These are phyloP conservation scores for Aschersonia sp. DNA, from an alignment of 2,329 filamentous ascomycete species.

Conservation along the genomic window DNA sequence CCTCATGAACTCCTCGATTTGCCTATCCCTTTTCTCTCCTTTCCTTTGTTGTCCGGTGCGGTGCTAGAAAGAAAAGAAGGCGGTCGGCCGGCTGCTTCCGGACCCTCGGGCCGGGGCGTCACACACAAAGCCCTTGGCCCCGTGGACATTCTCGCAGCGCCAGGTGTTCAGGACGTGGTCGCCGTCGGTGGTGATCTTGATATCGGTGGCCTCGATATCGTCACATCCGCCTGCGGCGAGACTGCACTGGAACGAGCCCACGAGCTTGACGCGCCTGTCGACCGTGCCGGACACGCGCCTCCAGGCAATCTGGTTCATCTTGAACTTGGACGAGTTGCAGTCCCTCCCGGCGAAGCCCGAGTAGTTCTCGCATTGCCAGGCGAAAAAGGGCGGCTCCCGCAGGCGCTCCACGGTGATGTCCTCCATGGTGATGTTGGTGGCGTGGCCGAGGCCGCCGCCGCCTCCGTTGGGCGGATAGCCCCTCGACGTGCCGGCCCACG, in stretches of 20 bases:
- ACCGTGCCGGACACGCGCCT: constrained; percentile 13
- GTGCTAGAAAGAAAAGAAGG: background rate
- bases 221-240: constrained; percentile 15
- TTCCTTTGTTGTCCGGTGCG: no score
- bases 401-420: constrained; percentile 13
- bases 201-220: constrained; percentile 12
- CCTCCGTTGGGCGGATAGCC: constrained; percentile 43
- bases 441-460: constrained; percentile 35
- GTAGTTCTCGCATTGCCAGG: constrained; percentile 21
- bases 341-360: constrained; percentile 17
- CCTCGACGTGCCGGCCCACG: constrained; percentile 36
- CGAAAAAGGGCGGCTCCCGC: constrained; percentile 16
- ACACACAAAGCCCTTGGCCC: constrained; percentile 11
- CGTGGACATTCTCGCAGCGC: constrained; percentile 14
- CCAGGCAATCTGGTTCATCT: constrained; percentile 14
- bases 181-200: constrained; percentile 8
- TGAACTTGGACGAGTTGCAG: constrained; percentile 18
- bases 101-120: constrained; percentile 1
- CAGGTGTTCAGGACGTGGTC: constrained; percentile 9
- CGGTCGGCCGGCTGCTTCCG: background rate
- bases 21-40: no score
- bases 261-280: constrained; percentile 8
- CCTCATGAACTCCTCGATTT: background rate
- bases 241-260: constrained; percentile 17
- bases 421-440: constrained; percentile 16